Base-by-base conservation (phyloP, 176 grass and related monocot genomes). In the Alopecurus myosuroides region DNA sequence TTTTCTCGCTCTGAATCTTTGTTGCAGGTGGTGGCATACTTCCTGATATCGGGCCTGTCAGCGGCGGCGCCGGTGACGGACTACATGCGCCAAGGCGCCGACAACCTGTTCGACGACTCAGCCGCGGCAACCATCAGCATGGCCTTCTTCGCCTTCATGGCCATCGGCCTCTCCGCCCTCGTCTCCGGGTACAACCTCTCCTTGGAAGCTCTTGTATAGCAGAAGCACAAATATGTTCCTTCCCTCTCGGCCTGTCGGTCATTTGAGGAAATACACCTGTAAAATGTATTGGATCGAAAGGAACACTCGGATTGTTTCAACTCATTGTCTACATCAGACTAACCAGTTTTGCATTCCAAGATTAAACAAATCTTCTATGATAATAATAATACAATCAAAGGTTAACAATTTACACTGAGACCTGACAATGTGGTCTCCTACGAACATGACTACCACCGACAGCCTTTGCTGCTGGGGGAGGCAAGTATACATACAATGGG, bases 21-120 rank as follows among this genome's bases (percentile, higher is more conserved):
- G 3, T 13, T 14, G 39, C 52, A 94, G 92, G 77, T 94, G 15
- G 78, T 90, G 11, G 87, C 89, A 0, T 89, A 94, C 81, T 28
- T 89, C 11, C 13, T 91, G 84, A 79, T 91, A 28, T 88, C 91
- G 0, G 88, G 73, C 1, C 14, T 91, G 81, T 93, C 92, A 1
- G 91, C 87, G 20, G 89, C 91, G 36, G 88, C 90, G 36, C 92
- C 90, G 53, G 86, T 97, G 66, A 94, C 95, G 12, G 90, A 92
- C 81, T 86, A 89, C 81, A 92, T 95, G 88, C 82, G 90, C 9
- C 65, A 76, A 75, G 58, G 73, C 42, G 58, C 77, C 15, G 71
- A 80, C 37, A 93, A 91, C 76, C 90, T 85, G 68, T 95, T 91
- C 84, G 90, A 85, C 5, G 88, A 95, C 76, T 85, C 85, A 4